Conservation (phyloP, 1,139 yeast species). For the Blastobotrys apis region DNA sequence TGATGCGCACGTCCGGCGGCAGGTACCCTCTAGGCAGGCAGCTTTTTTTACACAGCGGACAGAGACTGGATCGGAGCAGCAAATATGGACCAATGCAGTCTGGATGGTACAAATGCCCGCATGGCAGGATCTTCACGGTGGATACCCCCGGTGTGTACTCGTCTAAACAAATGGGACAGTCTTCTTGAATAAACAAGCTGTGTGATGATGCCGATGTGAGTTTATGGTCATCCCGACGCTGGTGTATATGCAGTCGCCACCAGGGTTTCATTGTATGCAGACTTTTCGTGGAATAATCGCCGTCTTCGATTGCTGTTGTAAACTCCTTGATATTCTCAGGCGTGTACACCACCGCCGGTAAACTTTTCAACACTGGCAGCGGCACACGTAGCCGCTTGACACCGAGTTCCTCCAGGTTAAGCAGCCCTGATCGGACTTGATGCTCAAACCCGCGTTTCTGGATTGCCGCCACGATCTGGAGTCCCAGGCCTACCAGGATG, state of each 20-base stretch:
- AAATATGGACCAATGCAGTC: slow-evolving; percentile 10
- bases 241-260: no score
- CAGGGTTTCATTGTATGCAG: background rate
- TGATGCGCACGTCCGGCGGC: slow-evolving; percentile 12
- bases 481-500: background rate
- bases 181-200: slow-evolving; percentile 4
- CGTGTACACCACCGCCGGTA: slow-evolving; percentile 2
- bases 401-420: slow-evolving; percentile 14
- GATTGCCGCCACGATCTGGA: background rate
- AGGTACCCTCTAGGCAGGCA: slow-evolving; percentile 12
- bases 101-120: slow-evolving; percentile 13
- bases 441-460: slow-evolving; percentile 1
- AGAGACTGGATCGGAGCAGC: slow-evolving; percentile 5
- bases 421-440: slow-evolving; percentile 9
- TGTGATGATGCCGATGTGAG: no score
- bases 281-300: no score
- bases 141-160: background rate
- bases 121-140: slow-evolving; percentile 10
- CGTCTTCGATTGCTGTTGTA: no score
- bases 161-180: slow-evolving; percentile 14
- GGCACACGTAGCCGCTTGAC: slow-evolving; percentile 12
- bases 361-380: background rate
- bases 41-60: slow-evolving; percentile 14
- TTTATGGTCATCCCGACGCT: background rate
- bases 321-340: no score